Evolutionary conservation across 2,329 filamentous ascomycete genomes (phyloP).

Genomic region (Fusarium kyushuense): DNA sequence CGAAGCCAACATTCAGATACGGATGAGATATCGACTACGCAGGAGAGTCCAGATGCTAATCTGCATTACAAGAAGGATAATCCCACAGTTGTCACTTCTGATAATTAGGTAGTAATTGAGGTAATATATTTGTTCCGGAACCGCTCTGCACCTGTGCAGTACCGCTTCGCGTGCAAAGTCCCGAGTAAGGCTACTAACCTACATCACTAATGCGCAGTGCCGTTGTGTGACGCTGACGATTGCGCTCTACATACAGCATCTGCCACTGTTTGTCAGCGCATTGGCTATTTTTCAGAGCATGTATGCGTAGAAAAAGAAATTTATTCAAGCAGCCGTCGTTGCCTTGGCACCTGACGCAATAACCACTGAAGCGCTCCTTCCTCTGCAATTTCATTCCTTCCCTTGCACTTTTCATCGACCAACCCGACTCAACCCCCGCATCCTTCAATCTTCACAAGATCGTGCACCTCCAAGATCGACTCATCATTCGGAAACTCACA

Average conservation of each 20-base stretch:
- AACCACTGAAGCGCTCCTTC: background rate
- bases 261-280: background rate
- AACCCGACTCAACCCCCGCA: background rate
- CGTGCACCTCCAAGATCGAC: background rate
- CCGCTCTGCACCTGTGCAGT: too few species aligned
- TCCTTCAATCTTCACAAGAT: accelerated
- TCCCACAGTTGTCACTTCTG: too few species aligned
- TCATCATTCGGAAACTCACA: accelerated
- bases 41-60: accelerated
- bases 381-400: background rate
- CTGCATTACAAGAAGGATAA: accelerated
- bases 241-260: too few species aligned
- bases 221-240: background rate
- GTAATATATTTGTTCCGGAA: too few species aligned
- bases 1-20: background rate
- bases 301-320: background rate
- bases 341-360: background rate
- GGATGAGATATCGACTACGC: background rate
- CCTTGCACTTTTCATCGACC: background rate
- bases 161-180: too few species aligned
- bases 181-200: accelerated
- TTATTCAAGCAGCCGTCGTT: background rate
- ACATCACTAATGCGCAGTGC: background rate
- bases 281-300: too few species aligned
- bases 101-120: too few species aligned